These are phyloP conservation scores for Colletotrichum liriopes DNA, from an alignment of 2,329 filamentous ascomycete species.

Conservation along the genomic window DNA sequence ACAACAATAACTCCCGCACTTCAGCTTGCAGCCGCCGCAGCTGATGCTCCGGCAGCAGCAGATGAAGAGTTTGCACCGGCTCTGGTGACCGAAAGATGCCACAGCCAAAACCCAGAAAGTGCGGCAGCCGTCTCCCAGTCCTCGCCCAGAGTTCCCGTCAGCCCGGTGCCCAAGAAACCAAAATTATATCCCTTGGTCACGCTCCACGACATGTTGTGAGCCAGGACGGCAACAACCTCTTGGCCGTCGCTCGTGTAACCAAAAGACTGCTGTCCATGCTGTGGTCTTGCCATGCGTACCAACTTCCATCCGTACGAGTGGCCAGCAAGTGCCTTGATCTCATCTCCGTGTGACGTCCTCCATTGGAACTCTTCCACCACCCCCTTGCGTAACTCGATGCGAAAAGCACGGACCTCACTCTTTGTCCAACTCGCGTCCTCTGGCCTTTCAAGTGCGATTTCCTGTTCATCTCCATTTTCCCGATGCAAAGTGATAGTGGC, in stretches of 20 bases:
- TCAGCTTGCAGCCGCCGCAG: not conserved
- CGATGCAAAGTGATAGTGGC: constrained; percentile 22
- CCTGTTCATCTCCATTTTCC: not conserved
- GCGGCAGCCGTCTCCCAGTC: constrained; percentile 36
- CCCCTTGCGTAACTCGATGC: not conserved
- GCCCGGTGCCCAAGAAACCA: constrained; percentile 39
- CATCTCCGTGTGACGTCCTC: constrained; percentile 32
- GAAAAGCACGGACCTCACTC: constrained; percentile 12
- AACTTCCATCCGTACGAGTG: constrained; percentile 43
- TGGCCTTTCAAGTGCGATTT: constrained; percentile 10
- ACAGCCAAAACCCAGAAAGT: constrained; percentile 29
- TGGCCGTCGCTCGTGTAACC: constrained; percentile 42
- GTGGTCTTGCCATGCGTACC: constrained; percentile 24
- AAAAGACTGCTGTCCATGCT: not conserved
- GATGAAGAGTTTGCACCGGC: not conserved
- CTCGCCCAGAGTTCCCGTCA: constrained; percentile 39
- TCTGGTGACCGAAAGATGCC: constrained; percentile 12
- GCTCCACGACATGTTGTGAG: constrained; percentile 37
- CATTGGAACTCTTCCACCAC: constrained; percentile 39
- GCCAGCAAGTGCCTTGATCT: constrained; percentile 37
- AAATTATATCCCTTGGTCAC: constrained; percentile 38
- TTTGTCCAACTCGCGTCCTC: constrained; percentile 15
- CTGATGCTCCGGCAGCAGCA: not conserved
- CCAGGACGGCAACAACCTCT: constrained; percentile 43
- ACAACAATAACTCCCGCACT: too few species aligned